Evolutionary conservation across 1,284 basidiomycete species (phyloP).

Genomic region (Xerocomus minutiporus): DNA sequence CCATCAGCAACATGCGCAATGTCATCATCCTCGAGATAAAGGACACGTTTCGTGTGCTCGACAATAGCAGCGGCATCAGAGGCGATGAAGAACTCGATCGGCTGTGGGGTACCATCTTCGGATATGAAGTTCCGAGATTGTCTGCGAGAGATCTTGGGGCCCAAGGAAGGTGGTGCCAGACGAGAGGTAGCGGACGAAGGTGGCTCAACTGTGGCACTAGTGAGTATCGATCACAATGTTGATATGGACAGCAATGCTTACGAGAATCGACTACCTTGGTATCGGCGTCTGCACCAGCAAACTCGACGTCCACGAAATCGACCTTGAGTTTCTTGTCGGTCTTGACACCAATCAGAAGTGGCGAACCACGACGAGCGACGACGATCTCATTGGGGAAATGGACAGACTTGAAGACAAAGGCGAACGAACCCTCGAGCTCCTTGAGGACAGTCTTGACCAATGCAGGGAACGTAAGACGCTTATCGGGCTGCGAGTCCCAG

Average conservation of each 20-base stretch:
- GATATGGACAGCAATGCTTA: constrained; percentile 37
- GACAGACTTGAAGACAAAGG: constrained; percentile 98
- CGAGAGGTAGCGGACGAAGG: constrained; percentile 54
- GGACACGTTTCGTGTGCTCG: constrained; percentile 98
- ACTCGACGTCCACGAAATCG: constrained; percentile 98
- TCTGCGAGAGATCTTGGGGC: constrained; percentile 86
- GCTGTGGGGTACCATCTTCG: constrained; percentile 96
- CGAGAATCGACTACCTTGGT: constrained; percentile 51
- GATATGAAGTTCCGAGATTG: constrained; percentile 98
- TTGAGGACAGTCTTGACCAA: constrained; percentile 95
- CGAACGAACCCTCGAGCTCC: constrained; percentile 98
- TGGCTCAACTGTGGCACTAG: constrained; percentile 40
- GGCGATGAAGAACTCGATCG: constrained; percentile 99
- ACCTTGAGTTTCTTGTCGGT: constrained; percentile 99
- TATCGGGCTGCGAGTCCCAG: constrained; percentile 89
- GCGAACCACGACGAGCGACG: constrained; percentile 94
- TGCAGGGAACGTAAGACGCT: constrained; percentile 85
- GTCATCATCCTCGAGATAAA: constrained; percentile 99
- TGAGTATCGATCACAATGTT: constrained; percentile 12
- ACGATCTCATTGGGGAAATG: constrained; percentile 98
- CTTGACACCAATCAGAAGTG: constrained; percentile 97
- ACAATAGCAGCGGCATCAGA: constrained; percentile 96
- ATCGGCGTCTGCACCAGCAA: constrained; percentile 71
- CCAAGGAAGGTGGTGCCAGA: constrained; percentile 70
- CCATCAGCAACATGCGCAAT: constrained; percentile 97